Conservation (phyloP, 106 monocot genomes). For the Gastrodia elata region DNA sequence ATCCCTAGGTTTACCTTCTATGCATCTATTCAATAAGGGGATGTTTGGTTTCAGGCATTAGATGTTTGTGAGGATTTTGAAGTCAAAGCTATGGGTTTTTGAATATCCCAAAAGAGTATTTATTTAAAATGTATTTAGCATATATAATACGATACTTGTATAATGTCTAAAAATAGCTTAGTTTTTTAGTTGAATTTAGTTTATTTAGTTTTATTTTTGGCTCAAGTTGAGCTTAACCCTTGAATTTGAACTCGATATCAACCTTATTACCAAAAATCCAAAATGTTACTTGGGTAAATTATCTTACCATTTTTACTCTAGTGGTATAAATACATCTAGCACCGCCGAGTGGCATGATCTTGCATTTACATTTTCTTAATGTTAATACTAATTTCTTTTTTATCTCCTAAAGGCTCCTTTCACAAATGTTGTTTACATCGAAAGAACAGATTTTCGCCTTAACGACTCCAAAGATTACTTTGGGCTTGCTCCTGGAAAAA, state of each 20-base stretch:
- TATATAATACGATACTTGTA: too few relatives aligned
- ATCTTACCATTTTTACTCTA: neutral
- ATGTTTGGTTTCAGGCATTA: neutral
- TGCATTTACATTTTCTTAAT: neutral
- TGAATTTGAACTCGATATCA: too few relatives aligned
- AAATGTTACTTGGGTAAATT: too few relatives aligned
- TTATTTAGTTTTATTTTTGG: too few relatives aligned
- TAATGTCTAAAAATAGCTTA: too few relatives aligned
- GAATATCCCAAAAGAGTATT: too few relatives aligned
- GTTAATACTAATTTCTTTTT: neutral
- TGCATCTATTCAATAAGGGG: neutral
- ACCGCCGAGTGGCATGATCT: neutral
- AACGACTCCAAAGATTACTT: constrained; percentile 97
- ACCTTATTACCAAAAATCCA: too few relatives aligned
- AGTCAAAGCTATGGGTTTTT: too few relatives aligned
- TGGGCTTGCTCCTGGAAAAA: constrained; percentile 95
- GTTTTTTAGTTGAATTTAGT: too few relatives aligned
- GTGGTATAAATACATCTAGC: neutral
- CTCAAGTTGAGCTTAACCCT: too few relatives aligned
- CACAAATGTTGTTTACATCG: constrained; percentile 82
- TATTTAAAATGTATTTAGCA: too few relatives aligned
- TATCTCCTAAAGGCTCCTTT: constrained; percentile 60
- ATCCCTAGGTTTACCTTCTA: neutral
- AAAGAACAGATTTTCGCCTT: constrained; percentile 74
- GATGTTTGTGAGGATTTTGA: too few relatives aligned